A percentile compares a stretch with the other conserved stretches of the same genome.
These are phyloP conservation scores for Plasmodium adleri DNA, from an alignment of 169 alveolate species.

Conservation along the genomic window DNA sequence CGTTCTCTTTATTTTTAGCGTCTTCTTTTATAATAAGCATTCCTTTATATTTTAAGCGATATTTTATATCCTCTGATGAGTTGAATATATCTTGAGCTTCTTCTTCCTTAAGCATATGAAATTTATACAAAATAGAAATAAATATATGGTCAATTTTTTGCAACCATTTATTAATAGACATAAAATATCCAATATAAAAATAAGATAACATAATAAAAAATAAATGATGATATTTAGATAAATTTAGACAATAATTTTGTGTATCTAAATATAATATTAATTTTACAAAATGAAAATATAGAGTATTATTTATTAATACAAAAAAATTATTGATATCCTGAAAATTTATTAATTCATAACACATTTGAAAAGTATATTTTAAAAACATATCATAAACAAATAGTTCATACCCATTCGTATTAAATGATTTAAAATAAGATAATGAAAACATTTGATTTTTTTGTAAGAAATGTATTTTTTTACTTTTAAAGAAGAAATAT, in stretches of 20 bases:
- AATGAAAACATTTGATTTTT: slow-evolving; percentile 23
- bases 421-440: slow-evolving; percentile 26
- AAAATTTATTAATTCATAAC: slow-evolving; percentile 43
- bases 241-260: background rate
- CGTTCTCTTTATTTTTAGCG: too few relatives aligned
- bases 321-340: slow-evolving; percentile 14
- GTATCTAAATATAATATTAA: slow-evolving; percentile 19
- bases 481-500: slow-evolving; percentile 44
- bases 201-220: slow-evolving; percentile 69
- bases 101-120: background rate
- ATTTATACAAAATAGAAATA: background rate
- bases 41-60: too few relatives aligned
- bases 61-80: too few relatives aligned
- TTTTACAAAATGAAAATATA: slow-evolving; percentile 53
- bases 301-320: slow-evolving; percentile 34
- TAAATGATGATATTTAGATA: slow-evolving; percentile 18
- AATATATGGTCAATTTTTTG: slow-evolving; percentile 2
- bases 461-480: background rate
- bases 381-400: slow-evolving; percentile 22
- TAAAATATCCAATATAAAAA: slow-evolving; percentile 66
- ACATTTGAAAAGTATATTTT: slow-evolving; percentile 15
- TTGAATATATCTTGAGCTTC: too few relatives aligned
- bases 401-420: slow-evolving; percentile 17
- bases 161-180: background rate
- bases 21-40: too few relatives aligned